A percentile compares a stretch with the other conserved stretches of the same genome.
Evolutionary conservation across 257 asterid species (phyloP).

Genomic region (Nicotiana sylvestris): DNA sequence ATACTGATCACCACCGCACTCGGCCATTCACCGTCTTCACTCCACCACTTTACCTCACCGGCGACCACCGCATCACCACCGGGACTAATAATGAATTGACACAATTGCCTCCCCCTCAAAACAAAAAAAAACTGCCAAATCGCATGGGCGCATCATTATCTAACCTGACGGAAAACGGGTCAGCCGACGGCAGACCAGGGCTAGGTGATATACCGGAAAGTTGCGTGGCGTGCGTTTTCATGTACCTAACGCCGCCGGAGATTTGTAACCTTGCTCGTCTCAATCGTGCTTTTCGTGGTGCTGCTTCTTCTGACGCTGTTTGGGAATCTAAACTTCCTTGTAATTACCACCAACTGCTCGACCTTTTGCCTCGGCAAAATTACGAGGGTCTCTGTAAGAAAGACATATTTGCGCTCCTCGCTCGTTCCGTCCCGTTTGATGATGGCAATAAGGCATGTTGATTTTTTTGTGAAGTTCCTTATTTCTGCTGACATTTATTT

Average conservation of each 20-base stretch:
- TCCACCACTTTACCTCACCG: not conserved
- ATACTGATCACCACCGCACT: not conserved
- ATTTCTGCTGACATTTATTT: not conserved
- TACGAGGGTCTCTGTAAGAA: constrained; percentile 42
- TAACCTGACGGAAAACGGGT: constrained; percentile 69
- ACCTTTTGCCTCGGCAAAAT: constrained; percentile 43
- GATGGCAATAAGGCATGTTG: constrained; percentile 65
- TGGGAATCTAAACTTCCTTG: constrained; percentile 94
- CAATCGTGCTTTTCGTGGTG: constrained; percentile 95
- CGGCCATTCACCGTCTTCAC: constrained; percentile 12
- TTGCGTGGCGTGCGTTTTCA: constrained; percentile 86
- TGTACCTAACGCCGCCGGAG: constrained; percentile 87
- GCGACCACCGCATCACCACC: constrained; percentile 1
- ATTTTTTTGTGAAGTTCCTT: not conserved
- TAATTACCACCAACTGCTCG: constrained; percentile 62
- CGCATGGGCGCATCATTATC: constrained; percentile 90
- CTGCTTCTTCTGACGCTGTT: constrained; percentile 95
- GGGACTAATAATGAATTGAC: constrained; percentile 13
- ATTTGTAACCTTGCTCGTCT: constrained; percentile 94
- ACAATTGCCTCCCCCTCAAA: not conserved
- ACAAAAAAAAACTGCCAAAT: not conserved
- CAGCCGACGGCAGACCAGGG: constrained; percentile 63
- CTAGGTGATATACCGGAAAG: constrained; percentile 97
- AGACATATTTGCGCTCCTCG: constrained; percentile 75
- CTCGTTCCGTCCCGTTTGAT: constrained; percentile 70